Percentiles rank a stretch among this genome's conserved stretches.
These are phyloP conservation scores for Sisymbrium irio DNA, from an alignment of 345 rosid species.

Conservation along the genomic window DNA sequence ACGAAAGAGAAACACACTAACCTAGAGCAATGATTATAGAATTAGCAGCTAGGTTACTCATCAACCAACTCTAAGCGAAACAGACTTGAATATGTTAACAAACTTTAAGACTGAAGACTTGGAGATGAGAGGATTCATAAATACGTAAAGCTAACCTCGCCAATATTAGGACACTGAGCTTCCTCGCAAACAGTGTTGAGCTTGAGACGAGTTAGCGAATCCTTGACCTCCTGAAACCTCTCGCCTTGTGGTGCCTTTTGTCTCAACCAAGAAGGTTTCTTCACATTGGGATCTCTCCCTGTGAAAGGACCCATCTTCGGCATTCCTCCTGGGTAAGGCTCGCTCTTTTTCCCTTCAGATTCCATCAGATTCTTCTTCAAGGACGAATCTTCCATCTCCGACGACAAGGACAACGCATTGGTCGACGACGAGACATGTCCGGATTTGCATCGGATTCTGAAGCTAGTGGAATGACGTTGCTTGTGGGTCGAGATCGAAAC, in stretches of 20 bases:
- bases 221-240: constrained; percentile 71
- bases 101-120: too few relatives aligned
- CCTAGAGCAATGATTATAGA: neutral
- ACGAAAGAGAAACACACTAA: neutral
- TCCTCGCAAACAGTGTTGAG: constrained; percentile 96
- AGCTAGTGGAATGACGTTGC: constrained; percentile 7
- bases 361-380: constrained; percentile 37
- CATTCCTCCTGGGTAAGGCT: constrained; percentile 53
- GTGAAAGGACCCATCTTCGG: constrained; percentile 61
- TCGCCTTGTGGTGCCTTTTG: constrained; percentile 92
- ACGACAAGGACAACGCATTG: constrained; percentile 23
- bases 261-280: constrained; percentile 87
- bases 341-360: constrained; percentile 29
- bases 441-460: constrained; percentile 47
- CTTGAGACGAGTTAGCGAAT: constrained; percentile 64
- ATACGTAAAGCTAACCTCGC: constrained; percentile 54
- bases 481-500: constrained; percentile 37
- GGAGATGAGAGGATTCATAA: too few relatives aligned
- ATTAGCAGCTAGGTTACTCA: neutral
- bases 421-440: constrained; percentile 25
- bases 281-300: constrained; percentile 81
- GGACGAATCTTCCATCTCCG: constrained; percentile 21
- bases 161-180: constrained; percentile 97
- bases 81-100: too few relatives aligned
- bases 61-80: neutral